phyloP scores from a whole-genome alignment of 2,329 filamentous ascomycete genomes.

The Xylaria multiplex region DNA sequence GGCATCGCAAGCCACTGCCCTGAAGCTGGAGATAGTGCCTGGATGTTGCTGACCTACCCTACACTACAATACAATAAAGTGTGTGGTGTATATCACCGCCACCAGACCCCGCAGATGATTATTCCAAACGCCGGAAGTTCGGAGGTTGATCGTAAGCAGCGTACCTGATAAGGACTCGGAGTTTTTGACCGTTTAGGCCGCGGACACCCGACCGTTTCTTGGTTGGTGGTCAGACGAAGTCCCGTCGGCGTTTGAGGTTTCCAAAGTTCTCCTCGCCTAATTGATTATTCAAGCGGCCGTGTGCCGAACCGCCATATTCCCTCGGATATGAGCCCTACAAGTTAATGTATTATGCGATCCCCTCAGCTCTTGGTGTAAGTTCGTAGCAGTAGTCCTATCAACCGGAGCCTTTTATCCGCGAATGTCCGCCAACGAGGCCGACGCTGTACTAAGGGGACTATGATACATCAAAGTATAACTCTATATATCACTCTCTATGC shows the following conservation, averaged over 20 bases:
- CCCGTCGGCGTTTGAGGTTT: slow-evolving; percentile 20
- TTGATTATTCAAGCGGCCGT: not conserved
- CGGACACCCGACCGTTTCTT: not conserved
- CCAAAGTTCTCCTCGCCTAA: not conserved
- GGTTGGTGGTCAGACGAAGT: slow-evolving; percentile 26
- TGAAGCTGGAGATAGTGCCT: slow-evolving; percentile 26
- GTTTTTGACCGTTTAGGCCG: not conserved
- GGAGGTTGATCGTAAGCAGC: not conserved
- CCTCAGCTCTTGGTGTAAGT: not conserved
- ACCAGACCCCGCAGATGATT: slow-evolving; percentile 11
- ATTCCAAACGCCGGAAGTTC: slow-evolving; percentile 13
- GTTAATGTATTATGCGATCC: not conserved
- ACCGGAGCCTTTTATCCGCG: not conserved
- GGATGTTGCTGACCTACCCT: slow-evolving; percentile 14
- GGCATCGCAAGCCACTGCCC: slow-evolving; percentile 15
- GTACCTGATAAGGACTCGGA: not conserved
- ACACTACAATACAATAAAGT: slow-evolving; percentile 1
- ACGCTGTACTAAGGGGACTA: not conserved
- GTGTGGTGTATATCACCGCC: not conserved
- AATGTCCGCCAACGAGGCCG: not conserved
- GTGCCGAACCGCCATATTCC: not conserved
- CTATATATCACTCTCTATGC: not conserved
- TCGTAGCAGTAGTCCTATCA: not conserved
- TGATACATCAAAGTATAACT: not conserved
- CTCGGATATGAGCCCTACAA: not conserved